Base-by-base conservation (phyloP, 1,284 basidiomycete species). In the Hemileccinum hortonii region DNA sequence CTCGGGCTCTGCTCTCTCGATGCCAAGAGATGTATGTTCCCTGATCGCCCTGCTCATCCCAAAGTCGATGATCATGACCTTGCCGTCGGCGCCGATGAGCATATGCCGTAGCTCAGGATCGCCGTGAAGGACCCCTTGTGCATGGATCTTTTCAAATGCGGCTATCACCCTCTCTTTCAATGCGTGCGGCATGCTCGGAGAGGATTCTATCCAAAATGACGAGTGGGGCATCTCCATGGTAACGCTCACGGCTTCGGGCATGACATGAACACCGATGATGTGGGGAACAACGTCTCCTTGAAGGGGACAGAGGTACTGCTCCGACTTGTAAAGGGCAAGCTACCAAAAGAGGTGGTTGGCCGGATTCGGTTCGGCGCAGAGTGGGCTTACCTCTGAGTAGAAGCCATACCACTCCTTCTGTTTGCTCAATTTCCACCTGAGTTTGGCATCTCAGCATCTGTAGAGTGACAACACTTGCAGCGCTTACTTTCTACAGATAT, bases 41-140 rank as follows among this genome's bases (percentile, higher is more conserved):
- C 63, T 62, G 7, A 70, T 50, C 6, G 76, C 73, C 26, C 73
- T 70, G 58, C 77, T 75, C 44, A 69, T 67, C 39, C 81, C 74
- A 61, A 84, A 85, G 62, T 85, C 77, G 56, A 82, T 75, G 47
- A 87, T 72, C 32, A 74, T 80, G 33, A 86, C 75, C 30, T 71
- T 72, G 39, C 74, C 77, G 58, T 84, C 80, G 3, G 72, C 80
- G 3, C 77, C 76, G 41, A 87, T 77, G 54, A 86, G 73, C 61
- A 86, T 79, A 52, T 83, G 77, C 6, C 76, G 72, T 37, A 80
- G 72, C 48, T 78, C 74, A 2, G 78, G 69, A 55, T 75, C 75
- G 21, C 78, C 75, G 47, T 84, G 82, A 21, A 77, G 66, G 30
- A 84, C 73, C 4, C 81, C 80, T 21, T 63, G 68, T 2, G 68